Percentiles rank a stretch among this genome's conserved stretches.
Evolutionary conservation across 202 grass and related monocot genomes (phyloP).

Genomic region (Panicum hallii): DNA sequence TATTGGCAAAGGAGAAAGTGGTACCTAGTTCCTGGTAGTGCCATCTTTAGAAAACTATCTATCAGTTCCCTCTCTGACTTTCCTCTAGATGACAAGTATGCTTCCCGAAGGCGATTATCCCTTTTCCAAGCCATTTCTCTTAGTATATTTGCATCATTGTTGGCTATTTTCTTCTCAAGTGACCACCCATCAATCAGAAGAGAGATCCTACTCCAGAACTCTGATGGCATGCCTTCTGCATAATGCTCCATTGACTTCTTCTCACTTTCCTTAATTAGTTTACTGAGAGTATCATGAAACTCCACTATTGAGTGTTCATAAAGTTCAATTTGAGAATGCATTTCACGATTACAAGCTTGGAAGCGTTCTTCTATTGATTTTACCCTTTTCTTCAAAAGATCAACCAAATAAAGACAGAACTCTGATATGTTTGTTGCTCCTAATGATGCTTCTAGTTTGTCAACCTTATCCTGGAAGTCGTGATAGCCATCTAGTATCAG

Average conservation of each 20-base stretch:
- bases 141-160: slow-evolving; percentile 61
- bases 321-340: slow-evolving; percentile 76
- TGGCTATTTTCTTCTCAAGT: slow-evolving; percentile 89
- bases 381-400: slow-evolving; percentile 68
- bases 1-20: slow-evolving; percentile 23
- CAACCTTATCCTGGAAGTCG: slow-evolving; percentile 64
- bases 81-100: slow-evolving; percentile 75
- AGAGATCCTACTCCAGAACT: slow-evolving; percentile 85
- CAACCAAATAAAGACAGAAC: slow-evolving; percentile 62
- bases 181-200: slow-evolving; percentile 91
- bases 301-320: slow-evolving; percentile 81
- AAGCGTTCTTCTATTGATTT: slow-evolving; percentile 73
- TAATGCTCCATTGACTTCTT: slow-evolving; percentile 57
- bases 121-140: slow-evolving; percentile 81
- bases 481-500: slow-evolving; percentile 44
- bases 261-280: slow-evolving; percentile 78
- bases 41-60: slow-evolving; percentile 76
- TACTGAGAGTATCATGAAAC: slow-evolving; percentile 77
- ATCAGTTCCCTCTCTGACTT: slow-evolving; percentile 75
- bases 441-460: slow-evolving; percentile 53
- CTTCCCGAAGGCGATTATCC: slow-evolving; percentile 72
- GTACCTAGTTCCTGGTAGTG: slow-evolving; percentile 68
- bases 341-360: slow-evolving; percentile 66
- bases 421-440: slow-evolving; percentile 56
- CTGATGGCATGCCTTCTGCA: slow-evolving; percentile 60